Base-by-base conservation (phyloP, 202 grass and related monocot species). In the Musa balbisiana region DNA sequence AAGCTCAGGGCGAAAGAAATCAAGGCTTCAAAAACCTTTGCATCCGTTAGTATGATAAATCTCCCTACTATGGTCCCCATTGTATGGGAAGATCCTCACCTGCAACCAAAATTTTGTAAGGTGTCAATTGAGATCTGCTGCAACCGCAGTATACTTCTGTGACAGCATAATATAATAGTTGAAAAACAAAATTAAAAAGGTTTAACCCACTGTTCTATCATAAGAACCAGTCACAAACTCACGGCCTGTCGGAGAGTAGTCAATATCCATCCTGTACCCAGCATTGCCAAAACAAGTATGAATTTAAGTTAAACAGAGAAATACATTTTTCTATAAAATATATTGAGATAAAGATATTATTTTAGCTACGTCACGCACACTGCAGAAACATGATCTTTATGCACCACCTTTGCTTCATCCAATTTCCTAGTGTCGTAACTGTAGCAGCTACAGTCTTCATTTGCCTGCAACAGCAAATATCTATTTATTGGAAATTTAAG, bases 31-130 rank as follows among this genome's bases (percentile, higher is more conserved):
- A 85, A 69, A 79, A 98, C 94, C 94, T 98, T 86, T 98, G 90
- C 94, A 98, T 98, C 81, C 95, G 88, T 85, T 98, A 52, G 95
- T 94, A 87, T 98, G 95, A 82, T 98, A 98, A 84, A 98, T 92
- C 87, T 94, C 95, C 74, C 91, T 91, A 86, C 95, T 92, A 82
- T 92, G 85, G 79, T 88, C 89, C 73, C 95, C 95, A 77, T 85
- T 87, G 80, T 94, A 87, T 27, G 84, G 52, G 71, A 99, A 94
- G 62, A 94, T 94, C 16, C 91, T 80, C 72, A 99, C 87, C 95
- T 99, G 78, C 71, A 88, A 87, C 56, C 53, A 73, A 17, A 73
- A 29, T 70, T 70, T 19, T 15, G 51, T 11, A 11, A 51, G 43
- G 33, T 43, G 33, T 43, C 33, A 43, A 43, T 43, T 43, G 33